Percentiles rank a stretch among this genome's conserved stretches.
phyloP scores from a whole-genome alignment of 306 rosid genomes.

The Prinsepia uniflora region DNA sequence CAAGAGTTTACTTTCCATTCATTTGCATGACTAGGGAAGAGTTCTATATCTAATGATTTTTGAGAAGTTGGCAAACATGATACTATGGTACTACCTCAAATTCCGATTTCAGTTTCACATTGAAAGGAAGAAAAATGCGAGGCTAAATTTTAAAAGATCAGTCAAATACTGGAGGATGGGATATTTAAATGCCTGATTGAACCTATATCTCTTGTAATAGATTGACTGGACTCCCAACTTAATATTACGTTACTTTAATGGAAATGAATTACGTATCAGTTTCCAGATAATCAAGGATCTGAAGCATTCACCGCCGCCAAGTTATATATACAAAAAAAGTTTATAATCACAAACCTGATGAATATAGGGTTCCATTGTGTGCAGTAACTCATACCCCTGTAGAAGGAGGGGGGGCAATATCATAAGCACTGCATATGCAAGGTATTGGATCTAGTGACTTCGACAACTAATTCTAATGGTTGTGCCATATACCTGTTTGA shows the following conservation, averaged over 20 bases:
- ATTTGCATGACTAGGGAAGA: not conserved
- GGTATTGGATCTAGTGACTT: not conserved
- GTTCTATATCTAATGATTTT: not conserved
- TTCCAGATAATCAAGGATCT: not conserved
- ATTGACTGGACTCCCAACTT: not conserved
- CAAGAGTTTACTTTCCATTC: not conserved
- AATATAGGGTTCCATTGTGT: constrained; percentile 66
- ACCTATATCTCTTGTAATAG: not conserved
- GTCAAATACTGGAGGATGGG: not conserved
- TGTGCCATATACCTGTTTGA: constrained; percentile 57
- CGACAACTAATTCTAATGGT: constrained; percentile 8
- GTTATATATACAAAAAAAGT: too few species aligned
- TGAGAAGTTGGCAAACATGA: not conserved
- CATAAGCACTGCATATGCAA: not conserved
- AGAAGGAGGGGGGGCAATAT: constrained; percentile 1
- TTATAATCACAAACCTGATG: constrained; percentile 56
- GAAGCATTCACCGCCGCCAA: too few species aligned
- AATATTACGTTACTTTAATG: not conserved
- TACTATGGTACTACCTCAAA: not conserved
- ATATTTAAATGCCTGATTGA: not conserved
- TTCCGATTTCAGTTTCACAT: not conserved
- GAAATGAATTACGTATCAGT: not conserved
- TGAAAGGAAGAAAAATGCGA: not conserved
- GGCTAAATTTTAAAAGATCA: not conserved
- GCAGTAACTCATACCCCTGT: constrained; percentile 57